Evolutionary conservation across 352 stramenopile species (phyloP).

Genomic region (Phytophthora pini): DNA sequence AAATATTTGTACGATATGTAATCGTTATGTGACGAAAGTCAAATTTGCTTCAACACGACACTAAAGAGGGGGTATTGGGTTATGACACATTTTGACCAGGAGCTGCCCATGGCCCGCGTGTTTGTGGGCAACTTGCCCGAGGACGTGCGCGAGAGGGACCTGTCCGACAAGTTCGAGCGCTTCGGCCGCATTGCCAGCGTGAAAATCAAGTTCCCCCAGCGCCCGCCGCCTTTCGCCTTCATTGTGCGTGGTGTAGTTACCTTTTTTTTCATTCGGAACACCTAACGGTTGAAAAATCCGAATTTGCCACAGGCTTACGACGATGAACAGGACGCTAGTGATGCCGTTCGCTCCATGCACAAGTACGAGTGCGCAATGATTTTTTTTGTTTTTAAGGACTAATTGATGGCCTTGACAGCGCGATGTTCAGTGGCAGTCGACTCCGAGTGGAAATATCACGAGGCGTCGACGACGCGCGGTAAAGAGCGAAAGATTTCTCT

Average conservation of each 20-base stretch:
- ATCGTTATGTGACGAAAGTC: neutral
- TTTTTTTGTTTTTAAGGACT: too few species aligned
- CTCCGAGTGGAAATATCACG: conserved; percentile 69
- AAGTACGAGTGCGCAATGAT: conserved; percentile 32
- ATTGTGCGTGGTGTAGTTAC: conserved; percentile 42
- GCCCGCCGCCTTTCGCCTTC: conserved; percentile 59
- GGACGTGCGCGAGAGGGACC: conserved; percentile 58
- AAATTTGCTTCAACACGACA: conserved; percentile 11
- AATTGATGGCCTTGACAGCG: conserved; percentile 4
- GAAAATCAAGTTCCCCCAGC: conserved; percentile 62
- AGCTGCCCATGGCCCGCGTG: conserved; percentile 43
- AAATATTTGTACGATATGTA: neutral
- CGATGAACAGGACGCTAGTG: conserved; percentile 54
- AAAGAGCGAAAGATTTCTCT: neutral
- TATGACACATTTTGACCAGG: neutral
- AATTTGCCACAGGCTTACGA: conserved; percentile 56
- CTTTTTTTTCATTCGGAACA: neutral
- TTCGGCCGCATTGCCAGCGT: conserved; percentile 55
- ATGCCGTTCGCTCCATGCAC: conserved; percentile 66
- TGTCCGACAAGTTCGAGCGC: conserved; percentile 61
- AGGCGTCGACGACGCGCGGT: conserved; percentile 28
- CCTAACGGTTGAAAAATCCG: too few species aligned
- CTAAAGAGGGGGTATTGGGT: conserved; percentile 6
- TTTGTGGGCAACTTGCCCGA: conserved; percentile 73
- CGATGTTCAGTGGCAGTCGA: conserved; percentile 40